Base-by-base conservation (phyloP, 2,329 filamentous ascomycete genomes). In the Fusarium dlaminii region DNA sequence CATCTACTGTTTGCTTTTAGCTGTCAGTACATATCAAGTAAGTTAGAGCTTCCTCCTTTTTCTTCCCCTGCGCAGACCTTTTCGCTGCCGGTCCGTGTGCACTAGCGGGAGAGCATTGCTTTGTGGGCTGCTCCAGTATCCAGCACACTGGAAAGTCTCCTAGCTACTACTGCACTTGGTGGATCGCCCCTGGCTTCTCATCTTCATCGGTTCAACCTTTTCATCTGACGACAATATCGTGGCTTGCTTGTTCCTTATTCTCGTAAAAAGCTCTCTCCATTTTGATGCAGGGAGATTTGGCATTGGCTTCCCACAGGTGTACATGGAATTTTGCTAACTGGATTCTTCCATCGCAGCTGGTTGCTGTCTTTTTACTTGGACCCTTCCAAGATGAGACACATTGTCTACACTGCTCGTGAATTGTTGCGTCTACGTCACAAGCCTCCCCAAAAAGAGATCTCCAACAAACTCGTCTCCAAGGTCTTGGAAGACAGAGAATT, bases 371-470 rank as follows among this genome's bases (percentile, higher is more conserved):
- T 86, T 71, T 83, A 81, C 70, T 83, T 82, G 70, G 74, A 84
- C 67, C 68, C 77, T 52, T 60, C 78, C 77, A 78, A 78, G 61
- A 88, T 88, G 87, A 79, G 80, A 61, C 80, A 82, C 18, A 81
- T 80, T 48, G 83, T 76, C 17, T 89, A 89, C 73, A 83, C 81
- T 14, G 78, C 84, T 57, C 77, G 79, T 40, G 85, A 89, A 77
- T 81, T 89, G n/a, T 78, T 88, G 49, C 76, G 75, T 51, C 73
- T 84, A 63, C 79, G 79, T 66, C 71, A 80, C 37, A 43, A 45
- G n/a, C 75, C 79, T 51, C 72, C 76, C 22, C 63, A 69, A n/a
- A 70, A 75, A 60, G 75, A 79, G 14, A 51, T 83, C 27, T 77
- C 77, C 55, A 63, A 79, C 24, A 74, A 75, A 43, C 71, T 84